phyloP scores from a whole-genome alignment of 2,329 filamentous ascomycete species.

The Penicillium sp. region DNA sequence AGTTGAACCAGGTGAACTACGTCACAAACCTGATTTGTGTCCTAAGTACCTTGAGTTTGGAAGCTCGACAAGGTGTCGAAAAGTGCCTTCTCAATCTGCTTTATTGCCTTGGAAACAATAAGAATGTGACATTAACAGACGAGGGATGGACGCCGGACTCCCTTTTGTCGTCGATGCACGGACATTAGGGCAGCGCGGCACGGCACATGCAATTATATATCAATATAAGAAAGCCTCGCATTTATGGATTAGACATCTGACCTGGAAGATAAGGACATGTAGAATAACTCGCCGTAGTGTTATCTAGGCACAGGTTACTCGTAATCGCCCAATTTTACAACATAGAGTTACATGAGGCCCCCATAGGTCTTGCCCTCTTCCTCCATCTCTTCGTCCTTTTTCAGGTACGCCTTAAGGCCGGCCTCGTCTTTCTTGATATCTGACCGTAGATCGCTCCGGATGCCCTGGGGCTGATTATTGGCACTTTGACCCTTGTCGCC shows the following conservation, averaged over 20 bases:
- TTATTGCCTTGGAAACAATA: constrained; percentile 17
- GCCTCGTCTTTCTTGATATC: not conserved
- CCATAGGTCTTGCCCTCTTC: not conserved
- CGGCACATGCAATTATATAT: no score
- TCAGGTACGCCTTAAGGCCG: not conserved
- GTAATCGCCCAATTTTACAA: not conserved
- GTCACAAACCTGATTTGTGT: constrained; percentile 25
- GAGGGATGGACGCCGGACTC: constrained; percentile 30
- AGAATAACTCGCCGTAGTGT: not conserved
- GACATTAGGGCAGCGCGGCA: not conserved
- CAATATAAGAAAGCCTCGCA: not conserved
- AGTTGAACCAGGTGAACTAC: constrained; percentile 20
- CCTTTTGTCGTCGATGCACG: constrained; percentile 30
- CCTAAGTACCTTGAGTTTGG: constrained; percentile 25
- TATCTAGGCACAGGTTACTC: not conserved
- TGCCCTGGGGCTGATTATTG: not conserved
- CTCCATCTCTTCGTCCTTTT: not conserved
- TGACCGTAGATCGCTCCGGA: not conserved
- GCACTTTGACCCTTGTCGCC: not conserved
- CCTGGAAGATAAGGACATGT: not conserved
- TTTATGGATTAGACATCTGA: not conserved
- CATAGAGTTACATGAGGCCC: constrained; percentile 3
- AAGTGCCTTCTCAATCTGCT: constrained; percentile 32
- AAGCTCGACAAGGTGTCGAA: constrained; percentile 31
- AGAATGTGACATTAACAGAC: constrained; percentile 16